Percentiles rank a stretch among this genome's conserved stretches.
These are phyloP conservation scores for Podaxis sp. DNA, from an alignment of 768 basidiomycete genomes.

Conservation along the genomic window DNA sequence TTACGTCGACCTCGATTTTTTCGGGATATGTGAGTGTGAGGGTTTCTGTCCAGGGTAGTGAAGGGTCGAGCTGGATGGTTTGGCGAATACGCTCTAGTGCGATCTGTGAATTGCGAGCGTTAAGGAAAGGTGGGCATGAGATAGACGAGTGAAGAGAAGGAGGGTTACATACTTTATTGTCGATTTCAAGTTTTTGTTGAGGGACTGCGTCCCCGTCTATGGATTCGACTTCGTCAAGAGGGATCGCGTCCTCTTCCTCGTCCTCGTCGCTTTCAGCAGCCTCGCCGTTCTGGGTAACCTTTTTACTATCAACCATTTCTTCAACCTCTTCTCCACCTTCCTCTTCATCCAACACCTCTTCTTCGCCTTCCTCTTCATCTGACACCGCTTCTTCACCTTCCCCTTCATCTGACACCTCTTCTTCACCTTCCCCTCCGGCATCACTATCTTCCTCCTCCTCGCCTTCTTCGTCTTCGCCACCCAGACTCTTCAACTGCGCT, in stretches of 20 bases:
- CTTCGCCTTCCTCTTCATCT: slow-evolving; percentile 34
- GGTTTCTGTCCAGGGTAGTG: slow-evolving; percentile 83
- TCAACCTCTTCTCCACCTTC: slow-evolving; percentile 47
- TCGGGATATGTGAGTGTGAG: slow-evolving; percentile 69
- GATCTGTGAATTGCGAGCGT: slow-evolving; percentile 34
- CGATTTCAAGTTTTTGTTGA: slow-evolving; percentile 76
- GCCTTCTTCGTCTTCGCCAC: slow-evolving; percentile 23
- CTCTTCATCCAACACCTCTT: slow-evolving; percentile 28
- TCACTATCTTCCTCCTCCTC: slow-evolving; percentile 25
- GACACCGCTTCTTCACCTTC: slow-evolving; percentile 21
- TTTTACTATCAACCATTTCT: slow-evolving; percentile 22
- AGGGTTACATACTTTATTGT: slow-evolving; percentile 61
- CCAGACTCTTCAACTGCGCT: slow-evolving; percentile 45
- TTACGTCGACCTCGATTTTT: slow-evolving; percentile 68
- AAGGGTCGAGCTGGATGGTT: slow-evolving; percentile 67
- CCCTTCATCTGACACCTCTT: slow-evolving; percentile 24
- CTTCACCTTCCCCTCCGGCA: slow-evolving; percentile 10
- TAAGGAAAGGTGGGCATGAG: background rate
- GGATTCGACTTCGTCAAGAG: slow-evolving; percentile 66
- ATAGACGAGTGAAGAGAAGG: background rate
- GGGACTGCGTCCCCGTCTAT: slow-evolving; percentile 81
- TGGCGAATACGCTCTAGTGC: slow-evolving; percentile 81
- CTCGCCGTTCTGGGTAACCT: slow-evolving; percentile 12
- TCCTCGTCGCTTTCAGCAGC: slow-evolving; percentile 30
- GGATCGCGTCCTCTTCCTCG: slow-evolving; percentile 40